Evolutionary conservation across 1,139 yeast genomes (phyloP), one percentile per base, ranked within the genome.

Genomic region (Lodderomyces elongisporus): DNA sequence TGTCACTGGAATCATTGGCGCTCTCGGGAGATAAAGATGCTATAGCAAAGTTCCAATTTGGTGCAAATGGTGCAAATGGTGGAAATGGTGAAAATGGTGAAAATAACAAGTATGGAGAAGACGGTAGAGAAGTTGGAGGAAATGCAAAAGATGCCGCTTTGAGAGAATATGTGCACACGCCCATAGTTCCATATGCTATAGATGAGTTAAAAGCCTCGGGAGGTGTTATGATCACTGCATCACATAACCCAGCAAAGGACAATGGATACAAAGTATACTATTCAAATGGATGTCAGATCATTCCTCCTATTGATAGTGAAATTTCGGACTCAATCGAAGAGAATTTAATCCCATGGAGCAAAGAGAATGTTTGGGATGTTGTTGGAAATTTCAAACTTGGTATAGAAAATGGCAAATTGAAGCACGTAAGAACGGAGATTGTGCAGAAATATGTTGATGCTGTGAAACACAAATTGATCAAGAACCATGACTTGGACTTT

Each of bases 201-300:
- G 85, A 83, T 44, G 51, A 64, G 25, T 68, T 62, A 38, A 46
- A 60, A 0, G 88, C 95, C 0, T 63, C 79, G 0, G 87, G 80
- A 33, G 98, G 97, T 23, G 84, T 91, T 2, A 91, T 91, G 97
- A 77, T 91, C 30, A 91, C 98, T 0, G 97, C 98, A 0, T 85
- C 95, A 35, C 98, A 91, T 56, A 91, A 91, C 51, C 97, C 97
- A 0, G 93, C 91, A 10, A 66, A 70, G 43, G 97, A 89, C 53
- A 91, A 91, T 51, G 98, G 98, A 0, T 91, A 87, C 60, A 91
- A 91, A 52, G 97, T 91, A 1, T 89, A 91, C 61, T 87, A 93
- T 75, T 66, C 72, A 12, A 91, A 91, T 51, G 97, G 96, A 4
- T 89, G 97, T 55, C 97, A 91, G 55, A 91, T 91, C 42, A 87